These are phyloP conservation scores for Limnomonas spitsbergensis DNA, from an alignment of 139 green algal species.

Conservation along the genomic window DNA sequence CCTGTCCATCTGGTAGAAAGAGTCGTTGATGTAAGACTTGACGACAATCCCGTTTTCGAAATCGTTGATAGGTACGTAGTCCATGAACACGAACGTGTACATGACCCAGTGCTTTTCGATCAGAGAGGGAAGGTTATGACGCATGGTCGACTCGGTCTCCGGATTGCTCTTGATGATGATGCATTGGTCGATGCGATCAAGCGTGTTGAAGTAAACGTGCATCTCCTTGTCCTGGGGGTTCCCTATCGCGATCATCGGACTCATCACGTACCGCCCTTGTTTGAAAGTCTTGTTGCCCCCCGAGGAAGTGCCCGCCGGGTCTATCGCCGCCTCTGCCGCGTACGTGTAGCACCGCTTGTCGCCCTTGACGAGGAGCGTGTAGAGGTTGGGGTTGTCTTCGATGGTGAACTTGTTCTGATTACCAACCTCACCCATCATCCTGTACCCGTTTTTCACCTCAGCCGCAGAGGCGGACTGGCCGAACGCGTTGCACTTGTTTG, in stretches of 20 bases:
- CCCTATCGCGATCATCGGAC: background rate
- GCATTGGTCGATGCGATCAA: background rate
- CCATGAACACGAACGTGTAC: slow-evolving; percentile 20
- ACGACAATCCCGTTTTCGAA: slow-evolving; percentile 20
- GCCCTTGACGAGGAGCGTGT: background rate
- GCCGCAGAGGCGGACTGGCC: too few species aligned
- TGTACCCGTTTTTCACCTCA: background rate
- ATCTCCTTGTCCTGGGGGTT: slow-evolving; percentile 9
- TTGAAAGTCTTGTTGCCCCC: background rate
- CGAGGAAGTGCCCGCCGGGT: background rate
- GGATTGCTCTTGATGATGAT: background rate
- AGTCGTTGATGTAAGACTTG: slow-evolving; percentile 14
- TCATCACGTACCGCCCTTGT: background rate
- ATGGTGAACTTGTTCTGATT: background rate
- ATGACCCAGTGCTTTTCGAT: slow-evolving; percentile 12
- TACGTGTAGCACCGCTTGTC: slow-evolving; percentile 1
- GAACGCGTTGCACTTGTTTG: background rate
- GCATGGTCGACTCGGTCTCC: background rate
- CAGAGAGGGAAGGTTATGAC: background rate
- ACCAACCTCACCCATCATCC: background rate
- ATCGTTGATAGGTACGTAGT: slow-evolving; percentile 19
- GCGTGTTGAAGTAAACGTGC: slow-evolving; percentile 3
- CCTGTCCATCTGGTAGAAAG: background rate
- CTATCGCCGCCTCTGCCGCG: background rate
- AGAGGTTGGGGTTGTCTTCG: background rate